Base-by-base conservation (phyloP, 208 protist species). In the Leishmania guyanensis region DNA sequence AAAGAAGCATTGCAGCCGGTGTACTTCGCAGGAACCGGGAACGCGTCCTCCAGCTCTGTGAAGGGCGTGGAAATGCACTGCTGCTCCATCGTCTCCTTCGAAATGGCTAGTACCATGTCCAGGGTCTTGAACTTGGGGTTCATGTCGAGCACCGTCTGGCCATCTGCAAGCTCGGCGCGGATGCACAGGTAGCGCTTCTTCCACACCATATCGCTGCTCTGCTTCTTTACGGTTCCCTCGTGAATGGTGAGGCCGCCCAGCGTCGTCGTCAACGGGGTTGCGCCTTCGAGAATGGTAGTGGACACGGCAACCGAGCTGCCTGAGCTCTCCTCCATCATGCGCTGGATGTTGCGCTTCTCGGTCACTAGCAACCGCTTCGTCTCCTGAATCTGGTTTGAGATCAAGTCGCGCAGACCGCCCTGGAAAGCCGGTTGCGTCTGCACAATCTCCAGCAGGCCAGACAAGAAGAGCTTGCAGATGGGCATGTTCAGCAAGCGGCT, bases 121-220 rank as follows among this genome's bases (percentile, higher is more conserved):
- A 95, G 84, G 16, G 81, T 88, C 83, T 92, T 93, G 82, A 95
- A 95, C 74, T 89, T 87, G 50, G 90, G 90, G 50, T 91, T 89
- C 43, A 82, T 83, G 73, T 87, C 86, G 48, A 86, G 83, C 54
- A 69, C 84, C 29, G 86, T 86, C 73, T 95, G 84, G 8, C 88
- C 89, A 48, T 95, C 89, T 14, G 84, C 88, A 22, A 95, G 82
- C 75, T 90, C 90, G 29, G 85, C 92, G 5, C 88, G 84, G 77
- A 95, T 95, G 83, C 92, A 95, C 73, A 95, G 82, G 75, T 95
- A 95, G 22, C 92, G 92, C 46, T 87, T 83, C 84, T 93, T 93
- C 92, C 91, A 94, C 62, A 84, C 81, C 87, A 94, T 88, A 71
- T 94, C 89, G 72, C 91, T 91, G 83, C 91, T 94, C 81, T 95